Percentiles rank a stretch among this genome's conserved stretches.
Evolutionary conservation across 2,329 filamentous ascomycete species (phyloP).

Genomic region (Talaromyces funiculosus): DNA sequence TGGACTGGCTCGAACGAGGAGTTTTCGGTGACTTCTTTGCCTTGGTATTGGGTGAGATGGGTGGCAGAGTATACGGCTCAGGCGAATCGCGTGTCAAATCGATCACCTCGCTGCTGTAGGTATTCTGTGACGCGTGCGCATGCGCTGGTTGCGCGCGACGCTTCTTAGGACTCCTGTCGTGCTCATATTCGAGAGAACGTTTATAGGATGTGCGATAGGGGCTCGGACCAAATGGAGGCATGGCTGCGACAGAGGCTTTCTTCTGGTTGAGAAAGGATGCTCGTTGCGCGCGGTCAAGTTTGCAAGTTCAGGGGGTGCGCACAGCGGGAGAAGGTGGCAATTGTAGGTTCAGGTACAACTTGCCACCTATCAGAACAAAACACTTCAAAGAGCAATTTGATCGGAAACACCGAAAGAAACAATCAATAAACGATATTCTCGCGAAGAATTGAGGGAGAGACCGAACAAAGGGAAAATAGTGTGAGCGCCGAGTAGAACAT

Average conservation of each 20-base stretch:
- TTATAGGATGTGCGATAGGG: not conserved
- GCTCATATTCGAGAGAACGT: not conserved
- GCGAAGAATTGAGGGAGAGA: not conserved
- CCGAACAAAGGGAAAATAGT: not conserved
- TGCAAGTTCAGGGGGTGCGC: too few relatives aligned
- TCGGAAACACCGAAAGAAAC: not conserved
- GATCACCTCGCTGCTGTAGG: not conserved
- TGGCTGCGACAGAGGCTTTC: not conserved
- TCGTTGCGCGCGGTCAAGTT: not conserved
- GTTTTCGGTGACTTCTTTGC: not conserved
- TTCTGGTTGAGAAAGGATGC: not conserved
- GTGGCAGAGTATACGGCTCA: not conserved
- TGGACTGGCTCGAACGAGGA: not conserved
- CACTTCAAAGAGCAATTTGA: too few relatives aligned
- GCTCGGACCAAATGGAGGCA: not conserved
- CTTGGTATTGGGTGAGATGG: not conserved
- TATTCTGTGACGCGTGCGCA: not conserved
- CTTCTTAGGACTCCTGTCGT: not conserved
- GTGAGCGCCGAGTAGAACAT: not conserved
- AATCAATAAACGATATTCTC: not conserved
- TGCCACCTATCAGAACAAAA: not conserved
- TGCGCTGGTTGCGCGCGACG: not conserved
- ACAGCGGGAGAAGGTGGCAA: not conserved
- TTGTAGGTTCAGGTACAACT: not conserved
- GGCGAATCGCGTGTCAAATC: slow-evolving; percentile 9